A percentile compares a stretch with the other conserved stretches of the same genome.
Conservation (phyloP, 805 yeast species). For the Pichia scutulata region DNA sequence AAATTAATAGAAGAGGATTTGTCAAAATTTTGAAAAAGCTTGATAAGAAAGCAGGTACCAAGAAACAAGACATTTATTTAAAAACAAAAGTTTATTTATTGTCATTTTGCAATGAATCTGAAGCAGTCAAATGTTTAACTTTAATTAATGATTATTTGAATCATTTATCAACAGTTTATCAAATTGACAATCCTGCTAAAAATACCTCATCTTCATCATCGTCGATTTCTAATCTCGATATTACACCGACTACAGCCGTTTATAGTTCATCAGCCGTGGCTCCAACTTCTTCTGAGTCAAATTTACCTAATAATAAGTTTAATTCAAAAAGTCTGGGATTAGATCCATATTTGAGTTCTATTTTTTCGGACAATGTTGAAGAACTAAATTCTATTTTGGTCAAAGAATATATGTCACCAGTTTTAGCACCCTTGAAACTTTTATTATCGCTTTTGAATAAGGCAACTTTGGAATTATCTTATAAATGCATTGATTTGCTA, state of each 20-base stretch:
- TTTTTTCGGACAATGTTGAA: conserved; percentile 25
- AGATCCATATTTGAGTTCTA: conserved; percentile 19
- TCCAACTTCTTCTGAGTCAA: background rate
- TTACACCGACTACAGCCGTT: background rate
- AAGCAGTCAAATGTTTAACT: conserved; percentile 46
- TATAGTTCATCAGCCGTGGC: background rate
- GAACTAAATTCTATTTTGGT: conserved; percentile 38
- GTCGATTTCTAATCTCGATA: conserved; percentile 7
- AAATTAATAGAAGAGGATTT: conserved; percentile 84
- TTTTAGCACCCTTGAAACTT: conserved; percentile 45
- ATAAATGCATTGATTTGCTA: conserved; percentile 49
- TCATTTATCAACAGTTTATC: conserved; percentile 31
- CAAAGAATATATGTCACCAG: conserved; percentile 36
- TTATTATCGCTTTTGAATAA: conserved; percentile 57
- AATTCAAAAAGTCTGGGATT: background rate
- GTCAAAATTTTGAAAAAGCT: conserved; percentile 82
- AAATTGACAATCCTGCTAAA: background rate
- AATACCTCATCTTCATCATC: conserved; percentile 4
- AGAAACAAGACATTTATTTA: conserved; percentile 49
- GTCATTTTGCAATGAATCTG: conserved; percentile 69
- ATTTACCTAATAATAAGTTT: background rate
- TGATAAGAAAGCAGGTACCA: conserved; percentile 72
- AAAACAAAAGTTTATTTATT: conserved; percentile 63
- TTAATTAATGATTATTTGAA: conserved; percentile 45
- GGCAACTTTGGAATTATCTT: conserved; percentile 50